Percentiles rank a stretch among this genome's conserved stretches.
Conservation (phyloP, 1,284 basidiomycete species). For the Microbotryum saponariae region DNA sequence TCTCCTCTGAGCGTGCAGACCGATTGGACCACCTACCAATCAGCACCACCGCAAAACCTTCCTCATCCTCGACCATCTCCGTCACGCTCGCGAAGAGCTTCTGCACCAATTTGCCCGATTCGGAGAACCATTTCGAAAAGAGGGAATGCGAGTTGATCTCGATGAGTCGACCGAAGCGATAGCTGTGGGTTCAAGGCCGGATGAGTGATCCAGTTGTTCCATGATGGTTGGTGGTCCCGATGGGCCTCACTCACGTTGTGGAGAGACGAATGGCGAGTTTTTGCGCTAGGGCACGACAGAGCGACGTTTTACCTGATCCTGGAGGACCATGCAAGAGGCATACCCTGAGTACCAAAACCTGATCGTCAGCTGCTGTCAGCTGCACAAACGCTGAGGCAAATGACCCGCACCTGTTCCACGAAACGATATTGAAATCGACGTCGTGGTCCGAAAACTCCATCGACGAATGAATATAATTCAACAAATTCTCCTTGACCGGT, state of each 20-base stretch:
- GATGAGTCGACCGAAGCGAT: conserved; percentile 73
- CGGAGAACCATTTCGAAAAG: conserved; percentile 96
- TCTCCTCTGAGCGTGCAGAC: not conserved
- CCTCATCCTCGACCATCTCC: conserved; percentile 79
- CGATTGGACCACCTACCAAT: conserved; percentile 57
- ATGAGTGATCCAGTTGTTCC: too few species aligned
- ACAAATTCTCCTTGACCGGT: conserved; percentile 75
- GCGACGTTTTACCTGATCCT: conserved; percentile 92
- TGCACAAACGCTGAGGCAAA: not conserved
- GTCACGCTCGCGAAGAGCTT: conserved; percentile 80
- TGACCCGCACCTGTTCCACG: conserved; percentile 68
- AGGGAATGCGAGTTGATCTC: conserved; percentile 97
- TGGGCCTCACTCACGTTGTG: not conserved
- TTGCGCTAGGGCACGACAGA: conserved; percentile 90
- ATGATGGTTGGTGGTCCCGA: too few species aligned
- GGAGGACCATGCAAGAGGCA: conserved; percentile 93
- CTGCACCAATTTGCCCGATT: conserved; percentile 96
- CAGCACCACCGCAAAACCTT: conserved; percentile 84
- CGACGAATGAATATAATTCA: conserved; percentile 84
- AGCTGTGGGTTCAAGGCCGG: conserved; percentile 48
- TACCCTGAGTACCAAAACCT: conserved; percentile 46
- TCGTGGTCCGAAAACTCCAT: conserved; percentile 78
- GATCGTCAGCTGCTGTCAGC: not conserved
- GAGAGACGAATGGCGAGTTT: conserved; percentile 87
- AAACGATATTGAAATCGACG: conserved; percentile 84